Percentiles rank a stretch among this genome's conserved stretches.
Conservation (phyloP, 495 filamentous ascomycete genomes). For the Xylaria curta region DNA sequence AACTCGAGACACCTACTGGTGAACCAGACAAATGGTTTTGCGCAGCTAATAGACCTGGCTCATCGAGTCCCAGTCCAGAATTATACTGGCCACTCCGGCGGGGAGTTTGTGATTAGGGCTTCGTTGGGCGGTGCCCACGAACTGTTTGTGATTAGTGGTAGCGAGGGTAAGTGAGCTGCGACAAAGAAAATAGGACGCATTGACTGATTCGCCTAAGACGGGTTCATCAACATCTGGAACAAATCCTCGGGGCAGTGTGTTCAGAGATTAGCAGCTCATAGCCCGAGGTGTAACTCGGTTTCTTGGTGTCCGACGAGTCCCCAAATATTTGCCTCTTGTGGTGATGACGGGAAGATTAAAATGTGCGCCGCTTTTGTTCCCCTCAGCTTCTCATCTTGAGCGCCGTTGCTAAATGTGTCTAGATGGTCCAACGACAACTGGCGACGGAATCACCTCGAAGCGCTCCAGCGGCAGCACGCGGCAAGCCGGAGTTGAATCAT, state of each 20-base stretch:
- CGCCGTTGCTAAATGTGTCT: conserved; percentile 25
- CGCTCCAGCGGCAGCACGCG: background rate
- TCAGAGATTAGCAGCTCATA: conserved; percentile 77
- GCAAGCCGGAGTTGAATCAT: conserved; percentile 23
- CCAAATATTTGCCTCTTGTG: conserved; percentile 87
- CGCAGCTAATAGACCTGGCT: conserved; percentile 77
- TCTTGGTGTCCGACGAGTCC: conserved; percentile 87
- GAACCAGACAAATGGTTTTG: conserved; percentile 75
- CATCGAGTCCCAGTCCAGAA: conserved; percentile 72
- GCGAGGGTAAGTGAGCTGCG: conserved; percentile 72
- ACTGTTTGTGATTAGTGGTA: conserved; percentile 88
- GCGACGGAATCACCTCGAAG: conserved; percentile 24
- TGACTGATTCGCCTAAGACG: conserved; percentile 61
- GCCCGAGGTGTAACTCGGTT: conserved; percentile 83
- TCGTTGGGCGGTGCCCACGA: conserved; percentile 88
- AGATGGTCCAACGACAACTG: conserved; percentile 43
- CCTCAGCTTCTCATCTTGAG: background rate
- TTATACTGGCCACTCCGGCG: conserved; percentile 76
- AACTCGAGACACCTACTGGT: conserved; percentile 84
- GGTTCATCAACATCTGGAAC: conserved; percentile 86
- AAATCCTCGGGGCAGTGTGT: conserved; percentile 78
- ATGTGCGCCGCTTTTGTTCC: conserved; percentile 65
- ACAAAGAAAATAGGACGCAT: conserved; percentile 5
- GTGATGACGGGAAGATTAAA: conserved; percentile 83
- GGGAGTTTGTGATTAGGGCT: conserved; percentile 77